Conservation (phyloP, 768 basidiomycete species). For the Boletus pseudopeckii region DNA sequence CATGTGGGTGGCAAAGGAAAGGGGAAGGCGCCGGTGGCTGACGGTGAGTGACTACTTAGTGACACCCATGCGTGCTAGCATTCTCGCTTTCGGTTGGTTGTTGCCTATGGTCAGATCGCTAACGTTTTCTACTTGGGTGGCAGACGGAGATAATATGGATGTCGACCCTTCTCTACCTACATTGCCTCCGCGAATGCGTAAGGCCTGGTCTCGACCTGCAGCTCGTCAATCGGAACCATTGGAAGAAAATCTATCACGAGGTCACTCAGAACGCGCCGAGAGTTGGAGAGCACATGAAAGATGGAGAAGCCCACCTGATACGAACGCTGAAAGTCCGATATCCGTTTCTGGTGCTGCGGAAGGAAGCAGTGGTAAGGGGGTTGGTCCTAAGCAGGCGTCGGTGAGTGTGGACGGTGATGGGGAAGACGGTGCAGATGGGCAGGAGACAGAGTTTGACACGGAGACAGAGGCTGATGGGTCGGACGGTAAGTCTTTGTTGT, state of each 20-base stretch:
- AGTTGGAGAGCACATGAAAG: conserved; percentile 17
- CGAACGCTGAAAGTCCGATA: conserved; percentile 20
- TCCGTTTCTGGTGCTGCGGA: conserved; percentile 9
- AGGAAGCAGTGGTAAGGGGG: neutral
- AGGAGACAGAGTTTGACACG: conserved; percentile 33
- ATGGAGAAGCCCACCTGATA: conserved; percentile 19
- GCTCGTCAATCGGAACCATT: neutral
- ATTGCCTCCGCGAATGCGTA: conserved; percentile 66
- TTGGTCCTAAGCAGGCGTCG: neutral
- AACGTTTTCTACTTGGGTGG: neutral
- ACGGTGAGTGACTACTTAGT: conserved; percentile 21
- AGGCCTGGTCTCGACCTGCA: conserved; percentile 34
- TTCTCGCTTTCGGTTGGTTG: neutral
- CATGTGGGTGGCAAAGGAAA: conserved; percentile 16
- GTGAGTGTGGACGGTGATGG: conserved; percentile 4
- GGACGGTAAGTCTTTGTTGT: conserved; percentile 17
- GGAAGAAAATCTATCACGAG: neutral
- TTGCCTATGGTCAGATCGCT: neutral
- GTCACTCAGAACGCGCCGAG: conserved; percentile 1
- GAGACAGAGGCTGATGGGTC: conserved; percentile 28
- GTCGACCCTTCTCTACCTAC: conserved; percentile 13
- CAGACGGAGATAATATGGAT: conserved; percentile 14
- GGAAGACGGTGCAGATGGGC: conserved; percentile 19
- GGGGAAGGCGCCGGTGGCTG: conserved; percentile 12
- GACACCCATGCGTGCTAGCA: neutral